Evolutionary conservation across 2,329 filamentous ascomycete species (phyloP), one percentile per base, ranked within the genome.

Genomic region (Colletotrichum sublineola): DNA sequence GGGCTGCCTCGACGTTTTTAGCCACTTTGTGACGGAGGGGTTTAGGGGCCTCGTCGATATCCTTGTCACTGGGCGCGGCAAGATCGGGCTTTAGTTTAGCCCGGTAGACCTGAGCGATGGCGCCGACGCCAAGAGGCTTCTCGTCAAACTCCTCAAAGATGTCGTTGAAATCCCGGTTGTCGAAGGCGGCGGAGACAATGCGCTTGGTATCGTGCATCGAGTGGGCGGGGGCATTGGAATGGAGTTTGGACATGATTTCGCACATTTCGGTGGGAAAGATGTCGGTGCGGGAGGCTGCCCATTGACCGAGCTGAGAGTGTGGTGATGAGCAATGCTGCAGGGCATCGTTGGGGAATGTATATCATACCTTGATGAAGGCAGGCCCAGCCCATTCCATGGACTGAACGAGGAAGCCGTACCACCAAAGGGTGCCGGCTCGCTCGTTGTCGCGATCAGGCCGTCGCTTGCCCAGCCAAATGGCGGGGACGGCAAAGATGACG

Each of bases 141-240:
- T 97, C 94, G 38, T 98, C 88, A 76, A 99, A 99, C 80, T 98
- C 96, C 40, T 97, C 94, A 77, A 99, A 99, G 72, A 99, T 98
- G 6, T 97, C 94, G 15, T 96, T 91, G 75, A 99, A 98, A 0
- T 82, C 77, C 67, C 93, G 88, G 1, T 93, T 94, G 70, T 91
- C 90, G 79, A 99, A 99, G 0, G 96, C 95, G 46, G 90, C 89
- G 76, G 91, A 88, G 36, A 99, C 92, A 3, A 91, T 98, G 75
- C 86, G 86, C 80, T 94, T 95, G 0, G 96, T 98, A 33, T 90
- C 87, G 61, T 89, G 87, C 64, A 99, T 85, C 0, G 95, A 95
- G 82, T 99, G 96, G 2, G 96, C 95, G 0, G 96, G 95, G 0
- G 96, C 96, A 80, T 98, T 91, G 1, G 96, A 98, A 83, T 99